Evolutionary conservation across 2,329 filamentous ascomycete species (phyloP).

Genomic region (Venturia effusa): DNA sequence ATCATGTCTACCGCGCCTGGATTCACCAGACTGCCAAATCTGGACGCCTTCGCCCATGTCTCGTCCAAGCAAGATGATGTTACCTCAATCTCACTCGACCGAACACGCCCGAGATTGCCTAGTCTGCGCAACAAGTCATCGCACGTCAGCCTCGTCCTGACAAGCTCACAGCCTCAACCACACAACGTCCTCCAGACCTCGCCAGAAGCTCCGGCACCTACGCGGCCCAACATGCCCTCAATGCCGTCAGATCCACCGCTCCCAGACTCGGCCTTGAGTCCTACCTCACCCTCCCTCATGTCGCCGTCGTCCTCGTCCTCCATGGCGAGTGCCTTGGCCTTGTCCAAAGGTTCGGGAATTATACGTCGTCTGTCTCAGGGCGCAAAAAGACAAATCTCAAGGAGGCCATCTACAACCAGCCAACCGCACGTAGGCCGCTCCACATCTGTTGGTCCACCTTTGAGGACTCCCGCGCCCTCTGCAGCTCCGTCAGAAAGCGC

Average conservation of each 20-base stretch:
- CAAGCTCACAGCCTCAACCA: not conserved
- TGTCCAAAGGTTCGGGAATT: slow-evolving; percentile 52
- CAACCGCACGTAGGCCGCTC: slow-evolving; percentile 54
- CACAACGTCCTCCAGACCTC: slow-evolving; percentile 54
- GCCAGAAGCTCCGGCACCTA: slow-evolving; percentile 49
- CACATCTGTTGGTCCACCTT: slow-evolving; percentile 66
- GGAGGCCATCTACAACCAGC: slow-evolving; percentile 64
- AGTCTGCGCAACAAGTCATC: slow-evolving; percentile 15
- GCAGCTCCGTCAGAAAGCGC: slow-evolving; percentile 22
- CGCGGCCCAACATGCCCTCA: slow-evolving; percentile 42
- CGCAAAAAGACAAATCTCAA: slow-evolving; percentile 58
- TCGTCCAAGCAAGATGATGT: slow-evolving; percentile 1
- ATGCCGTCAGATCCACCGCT: slow-evolving; percentile 52
- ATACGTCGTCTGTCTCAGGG: slow-evolving; percentile 80
- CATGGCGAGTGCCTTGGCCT: slow-evolving; percentile 49
- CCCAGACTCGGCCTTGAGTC: slow-evolving; percentile 60
- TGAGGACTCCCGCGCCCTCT: not conserved
- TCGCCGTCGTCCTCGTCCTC: slow-evolving; percentile 35
- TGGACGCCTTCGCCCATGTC: not conserved
- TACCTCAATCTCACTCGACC: slow-evolving; percentile 9
- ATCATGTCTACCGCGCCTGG: slow-evolving; percentile 5
- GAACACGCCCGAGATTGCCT: slow-evolving; percentile 9
- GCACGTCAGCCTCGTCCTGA: slow-evolving; percentile 8
- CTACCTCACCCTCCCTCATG: slow-evolving; percentile 32
- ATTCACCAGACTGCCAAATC: not conserved